A percentile compares a stretch with the other conserved stretches of the same genome.
phyloP scores from a whole-genome alignment of 163 green algal genomes.

The Chloroidium sp. region DNA sequence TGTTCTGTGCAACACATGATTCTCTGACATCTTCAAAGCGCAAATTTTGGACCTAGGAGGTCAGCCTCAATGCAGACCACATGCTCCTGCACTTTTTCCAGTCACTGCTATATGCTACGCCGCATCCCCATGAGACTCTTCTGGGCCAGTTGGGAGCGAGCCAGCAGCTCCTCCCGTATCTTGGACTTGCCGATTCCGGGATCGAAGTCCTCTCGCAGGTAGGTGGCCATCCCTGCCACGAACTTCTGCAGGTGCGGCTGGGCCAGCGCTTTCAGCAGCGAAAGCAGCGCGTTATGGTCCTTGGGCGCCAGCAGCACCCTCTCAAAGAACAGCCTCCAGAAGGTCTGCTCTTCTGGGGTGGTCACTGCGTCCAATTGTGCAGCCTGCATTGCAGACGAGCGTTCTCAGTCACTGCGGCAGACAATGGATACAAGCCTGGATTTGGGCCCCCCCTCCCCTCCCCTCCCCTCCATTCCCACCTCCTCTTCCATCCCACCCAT shows the following conservation, averaged over 20 bases:
- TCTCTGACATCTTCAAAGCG: no score
- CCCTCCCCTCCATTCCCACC: no score
- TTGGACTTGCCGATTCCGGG: neutral
- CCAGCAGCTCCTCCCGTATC: neutral
- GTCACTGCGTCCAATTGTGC: slow-evolving; percentile 15
- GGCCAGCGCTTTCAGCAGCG: slow-evolving; percentile 12
- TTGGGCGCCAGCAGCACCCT: slow-evolving; percentile 14
- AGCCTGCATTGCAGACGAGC: slow-evolving; percentile 4
- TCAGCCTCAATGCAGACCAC: no score
- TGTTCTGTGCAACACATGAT: no score
- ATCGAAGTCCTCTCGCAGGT: neutral
- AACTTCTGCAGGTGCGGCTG: slow-evolving; percentile 6
- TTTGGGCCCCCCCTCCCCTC: no score
- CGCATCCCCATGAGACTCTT: neutral
- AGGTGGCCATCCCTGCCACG: slow-evolving; percentile 1
- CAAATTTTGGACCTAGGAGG: no score
- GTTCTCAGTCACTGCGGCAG: no score
- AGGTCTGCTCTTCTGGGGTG: slow-evolving; percentile 10
- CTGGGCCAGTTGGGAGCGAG: neutral
- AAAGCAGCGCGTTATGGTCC: slow-evolving; percentile 4
- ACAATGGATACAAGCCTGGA: no score
- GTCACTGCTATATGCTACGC: no score
- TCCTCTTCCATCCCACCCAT: no score
- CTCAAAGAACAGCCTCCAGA: slow-evolving; percentile 38
- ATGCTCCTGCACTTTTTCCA: no score